These are phyloP conservation scores for Lindgomyces ingoldianus DNA, from an alignment of 495 filamentous ascomycete genomes.

Conservation along the genomic window DNA sequence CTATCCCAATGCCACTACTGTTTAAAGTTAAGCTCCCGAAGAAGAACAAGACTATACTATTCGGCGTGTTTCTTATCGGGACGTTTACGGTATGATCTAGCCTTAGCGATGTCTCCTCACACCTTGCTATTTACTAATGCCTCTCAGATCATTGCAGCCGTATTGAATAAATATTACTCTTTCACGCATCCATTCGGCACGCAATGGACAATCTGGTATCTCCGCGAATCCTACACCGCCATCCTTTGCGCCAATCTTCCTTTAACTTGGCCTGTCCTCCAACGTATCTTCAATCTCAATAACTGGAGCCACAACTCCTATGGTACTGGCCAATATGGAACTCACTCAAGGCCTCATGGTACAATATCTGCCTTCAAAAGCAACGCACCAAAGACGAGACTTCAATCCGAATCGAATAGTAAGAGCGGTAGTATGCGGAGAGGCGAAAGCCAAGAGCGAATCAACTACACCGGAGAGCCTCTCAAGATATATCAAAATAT, in stretches of 20 bases:
- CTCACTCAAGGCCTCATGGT: not conserved
- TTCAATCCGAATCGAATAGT: constrained; percentile 5
- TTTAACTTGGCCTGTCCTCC: constrained; percentile 60
- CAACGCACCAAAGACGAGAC: not conserved
- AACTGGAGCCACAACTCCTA: constrained; percentile 68
- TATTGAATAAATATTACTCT: constrained; percentile 67
- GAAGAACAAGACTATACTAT: constrained; percentile 54
- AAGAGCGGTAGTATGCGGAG: not conserved
- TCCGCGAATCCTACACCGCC: constrained; percentile 64
- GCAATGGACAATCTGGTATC: constrained; percentile 68
- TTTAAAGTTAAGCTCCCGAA: constrained; percentile 55
- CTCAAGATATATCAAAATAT: constrained; percentile 21
- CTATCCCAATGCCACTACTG: constrained; percentile 61
- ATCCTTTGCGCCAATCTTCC: constrained; percentile 65
- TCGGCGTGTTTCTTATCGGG: constrained; percentile 54
- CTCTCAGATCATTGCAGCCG: constrained; percentile 56
- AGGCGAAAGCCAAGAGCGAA: constrained; percentile 18
- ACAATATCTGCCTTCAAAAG: not conserved
- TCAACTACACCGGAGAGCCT: not conserved
- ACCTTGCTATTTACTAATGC: not conserved
- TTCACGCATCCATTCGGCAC: constrained; percentile 58
- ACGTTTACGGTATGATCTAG: constrained; percentile 53
- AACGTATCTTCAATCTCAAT: constrained; percentile 53
- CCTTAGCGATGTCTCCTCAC: not conserved
- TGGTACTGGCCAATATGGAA: constrained; percentile 37